Evolutionary conservation across 148 eudicot genomes (phyloP).

Genomic region (Hydrangea macrophylla): DNA sequence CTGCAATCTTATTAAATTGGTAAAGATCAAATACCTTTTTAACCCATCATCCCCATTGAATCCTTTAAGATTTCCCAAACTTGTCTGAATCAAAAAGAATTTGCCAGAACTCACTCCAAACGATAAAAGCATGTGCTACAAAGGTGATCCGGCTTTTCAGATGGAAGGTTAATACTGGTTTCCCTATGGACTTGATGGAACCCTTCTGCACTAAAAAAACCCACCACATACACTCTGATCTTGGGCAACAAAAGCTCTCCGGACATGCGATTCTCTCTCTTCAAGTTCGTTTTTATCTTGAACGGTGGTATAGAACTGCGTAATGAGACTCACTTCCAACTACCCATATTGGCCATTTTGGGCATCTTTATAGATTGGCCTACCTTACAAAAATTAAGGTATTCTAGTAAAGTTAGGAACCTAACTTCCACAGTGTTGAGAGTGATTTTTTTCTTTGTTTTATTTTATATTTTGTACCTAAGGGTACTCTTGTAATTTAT

Average conservation of each 20-base stretch:
- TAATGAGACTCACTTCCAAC: conserved; percentile 98
- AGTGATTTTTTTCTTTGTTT: no score
- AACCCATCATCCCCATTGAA: conserved; percentile 92
- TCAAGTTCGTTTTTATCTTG: conserved; percentile 91
- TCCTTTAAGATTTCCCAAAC: conserved; percentile 80
- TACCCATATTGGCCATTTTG: conserved; percentile 99
- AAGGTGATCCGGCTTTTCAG: conserved; percentile 65
- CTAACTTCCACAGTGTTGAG: conserved; percentile 79
- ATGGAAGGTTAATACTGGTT: conserved; percentile 65
- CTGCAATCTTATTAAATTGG: conserved; percentile 95
- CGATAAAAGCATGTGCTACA: conserved; percentile 76
- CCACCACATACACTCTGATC: conserved; percentile 99
- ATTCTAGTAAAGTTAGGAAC: conserved; percentile 84
- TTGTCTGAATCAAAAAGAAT: conserved; percentile 77
- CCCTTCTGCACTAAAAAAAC: conserved; percentile 81
- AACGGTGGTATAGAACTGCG: conserved; percentile 66
- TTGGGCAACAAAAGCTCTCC: conserved; percentile 89
- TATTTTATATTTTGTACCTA: no score
- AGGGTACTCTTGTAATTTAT: no score
- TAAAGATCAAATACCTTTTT: conserved; percentile 84
- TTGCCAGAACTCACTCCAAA: conserved; percentile 98
- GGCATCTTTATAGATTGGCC: conserved; percentile 79
- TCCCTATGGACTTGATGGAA: conserved; percentile 71
- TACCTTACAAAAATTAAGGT: conserved; percentile 85
- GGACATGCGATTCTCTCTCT: conserved; percentile 67